phyloP scores from a whole-genome alignment of 2,329 filamentous ascomycete species.

The Colletotrichum coccodes region DNA sequence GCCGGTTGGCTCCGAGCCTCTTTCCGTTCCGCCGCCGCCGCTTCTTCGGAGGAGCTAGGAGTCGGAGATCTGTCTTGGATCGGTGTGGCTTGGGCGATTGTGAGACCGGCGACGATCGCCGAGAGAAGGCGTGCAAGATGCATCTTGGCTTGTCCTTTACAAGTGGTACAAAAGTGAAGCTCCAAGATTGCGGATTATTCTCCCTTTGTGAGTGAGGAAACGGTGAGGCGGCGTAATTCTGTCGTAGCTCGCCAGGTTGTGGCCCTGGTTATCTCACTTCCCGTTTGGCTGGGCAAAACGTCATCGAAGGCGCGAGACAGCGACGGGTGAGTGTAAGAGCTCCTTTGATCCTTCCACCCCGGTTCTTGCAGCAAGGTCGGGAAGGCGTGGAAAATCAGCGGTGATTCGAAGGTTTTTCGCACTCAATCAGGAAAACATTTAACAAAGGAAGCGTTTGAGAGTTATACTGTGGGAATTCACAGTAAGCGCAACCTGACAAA shows the following conservation, averaged over 20 bases:
- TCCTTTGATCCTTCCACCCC: neutral
- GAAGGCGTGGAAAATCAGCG: neutral
- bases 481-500: neutral
- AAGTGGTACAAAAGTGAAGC: neutral
- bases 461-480: neutral
- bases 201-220: neutral
- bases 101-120: constrained; percentile 9
- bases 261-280: neutral
- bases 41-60: neutral
- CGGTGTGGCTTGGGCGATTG: constrained; percentile 17
- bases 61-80: constrained; percentile 9
- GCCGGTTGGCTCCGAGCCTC: neutral
- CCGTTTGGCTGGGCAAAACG: constrained; percentile 19
- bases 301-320: constrained; percentile 6
- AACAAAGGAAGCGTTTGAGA: neutral
- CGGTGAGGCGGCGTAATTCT: neutral
- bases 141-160: constrained; percentile 9
- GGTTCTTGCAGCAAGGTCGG: neutral
- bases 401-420: neutral
- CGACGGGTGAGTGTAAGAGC: neutral
- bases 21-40: neutral
- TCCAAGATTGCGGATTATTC: neutral
- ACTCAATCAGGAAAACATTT: neutral
- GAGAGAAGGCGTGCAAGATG: constrained; percentile 11
- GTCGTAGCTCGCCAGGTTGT: neutral